phyloP scores from a whole-genome alignment of 2,329 filamentous ascomycete genomes.

The Nemania sp. region DNA sequence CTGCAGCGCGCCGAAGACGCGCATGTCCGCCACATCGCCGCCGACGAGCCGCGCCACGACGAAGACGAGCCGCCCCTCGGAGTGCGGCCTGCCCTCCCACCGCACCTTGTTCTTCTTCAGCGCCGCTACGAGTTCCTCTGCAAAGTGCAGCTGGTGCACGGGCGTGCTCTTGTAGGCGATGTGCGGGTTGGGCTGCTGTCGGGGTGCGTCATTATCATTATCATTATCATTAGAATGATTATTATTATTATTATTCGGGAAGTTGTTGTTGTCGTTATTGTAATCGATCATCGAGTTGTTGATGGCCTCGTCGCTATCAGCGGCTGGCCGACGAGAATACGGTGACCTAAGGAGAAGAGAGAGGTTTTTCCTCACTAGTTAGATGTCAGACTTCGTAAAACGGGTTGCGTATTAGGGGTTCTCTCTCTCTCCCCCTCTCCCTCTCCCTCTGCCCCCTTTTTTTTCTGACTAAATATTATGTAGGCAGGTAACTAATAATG shows the following conservation, averaged over 20 bases:
- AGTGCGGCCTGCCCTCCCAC: constrained; percentile 10
- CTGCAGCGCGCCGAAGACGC: constrained; percentile 12
- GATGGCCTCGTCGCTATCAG: too few species aligned
- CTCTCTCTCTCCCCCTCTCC: too few species aligned
- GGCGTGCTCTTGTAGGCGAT: constrained; percentile 21
- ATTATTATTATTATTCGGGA: background rate
- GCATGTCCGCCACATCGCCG: constrained; percentile 8
- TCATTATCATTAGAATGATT: background rate
- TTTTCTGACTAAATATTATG: too few species aligned
- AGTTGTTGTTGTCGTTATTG: background rate
- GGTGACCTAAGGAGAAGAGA: too few species aligned
- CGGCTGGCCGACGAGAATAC: background rate
- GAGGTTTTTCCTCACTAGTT: too few species aligned
- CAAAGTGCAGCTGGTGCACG: constrained; percentile 20
- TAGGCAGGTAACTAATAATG: too few species aligned
- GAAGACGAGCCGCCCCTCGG: constrained; percentile 4
- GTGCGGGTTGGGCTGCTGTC: background rate
- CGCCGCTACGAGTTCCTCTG: constrained; percentile 4
- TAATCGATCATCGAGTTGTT: background rate
- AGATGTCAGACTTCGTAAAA: background rate
- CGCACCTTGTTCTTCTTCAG: constrained; percentile 12
- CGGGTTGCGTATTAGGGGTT: background rate
- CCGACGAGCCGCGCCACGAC: constrained; percentile 14
- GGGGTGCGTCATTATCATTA: background rate
- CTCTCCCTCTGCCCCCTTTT: too few species aligned